Percentiles rank a stretch among this genome's conserved stretches.
Conservation (phyloP, 1,139 yeast genomes). For the Candida pseudoviswanathii region DNA sequence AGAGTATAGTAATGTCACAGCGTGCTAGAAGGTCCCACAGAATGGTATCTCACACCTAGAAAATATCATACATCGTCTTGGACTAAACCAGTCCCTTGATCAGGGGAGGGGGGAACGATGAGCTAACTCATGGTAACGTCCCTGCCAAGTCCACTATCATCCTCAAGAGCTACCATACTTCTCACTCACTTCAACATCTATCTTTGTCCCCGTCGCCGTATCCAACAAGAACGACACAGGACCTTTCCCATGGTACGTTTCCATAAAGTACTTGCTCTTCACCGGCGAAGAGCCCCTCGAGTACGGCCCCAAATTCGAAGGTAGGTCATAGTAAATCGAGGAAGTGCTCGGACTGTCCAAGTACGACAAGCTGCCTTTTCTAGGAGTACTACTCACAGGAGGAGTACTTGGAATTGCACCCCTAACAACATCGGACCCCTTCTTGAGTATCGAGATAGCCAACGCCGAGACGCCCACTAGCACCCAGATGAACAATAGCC, state of each 20-base stretch:
- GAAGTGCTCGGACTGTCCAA: not conserved
- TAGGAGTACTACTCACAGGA: not conserved
- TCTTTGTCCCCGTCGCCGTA: not conserved
- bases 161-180: not conserved
- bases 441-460: not conserved
- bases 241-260: constrained; percentile 1
- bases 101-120: not conserved
- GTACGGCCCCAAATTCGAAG: constrained; percentile 1
- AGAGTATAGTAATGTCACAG: too few relatives aligned
- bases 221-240: not conserved
- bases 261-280: not conserved
- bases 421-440: not conserved
- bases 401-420: not conserved
- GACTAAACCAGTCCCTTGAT: too few relatives aligned
- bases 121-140: not conserved
- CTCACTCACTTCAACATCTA: not conserved
- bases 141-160: too few relatives aligned
- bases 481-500: not conserved
- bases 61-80: too few relatives aligned
- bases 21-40: too few relatives aligned
- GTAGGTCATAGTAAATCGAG: not conserved
- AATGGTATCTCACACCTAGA: too few relatives aligned
- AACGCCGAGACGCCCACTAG: not conserved
- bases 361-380: not conserved
- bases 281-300: not conserved